Evolutionary conservation across 306 rosid genomes (phyloP), one percentile per base, ranked within the genome.

Genomic region (Cyamopsis tetragonoloba): DNA sequence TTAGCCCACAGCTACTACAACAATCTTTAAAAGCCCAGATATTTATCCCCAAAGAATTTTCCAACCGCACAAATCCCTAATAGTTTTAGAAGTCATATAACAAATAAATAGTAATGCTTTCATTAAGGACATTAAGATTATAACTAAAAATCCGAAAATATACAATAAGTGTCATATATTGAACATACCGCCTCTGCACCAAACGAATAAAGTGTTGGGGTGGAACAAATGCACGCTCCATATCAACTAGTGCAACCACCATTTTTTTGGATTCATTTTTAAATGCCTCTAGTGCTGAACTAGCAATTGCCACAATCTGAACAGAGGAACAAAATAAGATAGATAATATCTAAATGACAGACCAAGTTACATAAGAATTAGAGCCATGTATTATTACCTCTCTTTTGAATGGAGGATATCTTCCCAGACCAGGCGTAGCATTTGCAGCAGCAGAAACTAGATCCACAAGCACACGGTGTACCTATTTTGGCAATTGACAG

Each of bases 221-320:
- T 17, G 99, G 99, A 67, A 93, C 99, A 90, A 89, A 93, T 78
- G 96, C 95, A 41, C 99, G 91, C 74, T 93, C 99, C 99, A 93
- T 93, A 79, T 93, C 99, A 67, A 93, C 97, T 49, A 93, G 82
- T 12, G 97, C 96, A 78, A 93, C 89, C 68, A 93, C 99, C 96
- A 93, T 89, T 62, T 86, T 90, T 82, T 83, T 90, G 18, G 99
- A 88, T 74, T 93, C 99, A 73, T 47, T 85, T 80, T 88, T 93
- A 75, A 93, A 93, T 48, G 63, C 77, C 64, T 93, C 99, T 37
- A 93, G 76, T 12, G 97, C 99, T 77, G 87, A 82, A 73, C 75
- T 83, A 80, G 99, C 99, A 80, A 93, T 82, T 74, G 96, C 86
- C 74, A 93, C 96, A 65, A 93, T 86, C 99, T 93, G 73, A 65